Conservation (phyloP, 148 eudicot species). For the Vaccinium corymbosum region DNA sequence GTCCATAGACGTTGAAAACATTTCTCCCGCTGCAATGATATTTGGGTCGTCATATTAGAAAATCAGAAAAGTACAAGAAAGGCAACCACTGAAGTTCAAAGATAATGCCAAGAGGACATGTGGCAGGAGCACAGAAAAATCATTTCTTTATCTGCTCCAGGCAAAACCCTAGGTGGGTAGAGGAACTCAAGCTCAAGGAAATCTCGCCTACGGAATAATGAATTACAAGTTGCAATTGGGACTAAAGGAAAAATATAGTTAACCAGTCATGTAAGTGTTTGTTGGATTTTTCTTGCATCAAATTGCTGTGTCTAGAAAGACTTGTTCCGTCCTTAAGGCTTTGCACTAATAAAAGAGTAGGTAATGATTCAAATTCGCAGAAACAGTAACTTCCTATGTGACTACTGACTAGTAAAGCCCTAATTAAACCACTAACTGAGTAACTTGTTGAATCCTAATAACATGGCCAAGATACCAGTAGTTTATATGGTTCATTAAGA, state of each 20-base stretch:
- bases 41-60: background rate
- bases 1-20: background rate
- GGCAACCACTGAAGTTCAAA: background rate
- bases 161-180: background rate
- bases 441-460: background rate
- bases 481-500: background rate
- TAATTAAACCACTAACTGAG: no score
- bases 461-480: background rate
- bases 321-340: background rate
- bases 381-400: background rate
- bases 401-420: background rate
- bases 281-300: background rate
- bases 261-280: background rate
- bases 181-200: background rate
- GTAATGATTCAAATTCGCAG: background rate
- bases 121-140: background rate
- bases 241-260: background rate
- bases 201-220: background rate
- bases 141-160: background rate
- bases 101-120: background rate
- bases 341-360: constrained; percentile 2
- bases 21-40: background rate
- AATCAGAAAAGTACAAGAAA: background rate
- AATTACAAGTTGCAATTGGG: background rate
- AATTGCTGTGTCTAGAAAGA: constrained; percentile 1